phyloP scores from a whole-genome alignment of 495 filamentous ascomycete species.

The Aspergillus sparsus region DNA sequence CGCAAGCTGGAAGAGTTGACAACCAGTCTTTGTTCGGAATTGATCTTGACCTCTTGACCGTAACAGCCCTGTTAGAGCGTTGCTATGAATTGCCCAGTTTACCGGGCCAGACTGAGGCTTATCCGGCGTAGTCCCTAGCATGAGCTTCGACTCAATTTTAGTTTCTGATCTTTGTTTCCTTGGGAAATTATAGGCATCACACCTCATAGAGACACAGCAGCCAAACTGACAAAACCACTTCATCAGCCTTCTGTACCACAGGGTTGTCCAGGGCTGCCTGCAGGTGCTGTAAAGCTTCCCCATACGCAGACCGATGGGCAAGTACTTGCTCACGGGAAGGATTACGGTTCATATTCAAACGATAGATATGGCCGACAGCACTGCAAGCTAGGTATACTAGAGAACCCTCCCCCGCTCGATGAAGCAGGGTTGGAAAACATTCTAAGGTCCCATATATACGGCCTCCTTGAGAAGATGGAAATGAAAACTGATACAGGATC shows the following conservation, averaged over 20 bases:
- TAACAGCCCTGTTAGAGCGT: neutral
- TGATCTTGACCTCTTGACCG: neutral
- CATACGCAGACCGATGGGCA: conserved; percentile 1
- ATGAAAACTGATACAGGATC: neutral
- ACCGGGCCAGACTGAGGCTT: neutral
- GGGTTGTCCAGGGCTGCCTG: neutral
- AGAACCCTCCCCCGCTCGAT: neutral
- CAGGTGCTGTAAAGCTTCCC: neutral
- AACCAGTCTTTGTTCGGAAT: neutral
- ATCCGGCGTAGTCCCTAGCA: neutral
- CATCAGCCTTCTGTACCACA: neutral
- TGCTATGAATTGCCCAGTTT: neutral
- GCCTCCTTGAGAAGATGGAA: neutral
- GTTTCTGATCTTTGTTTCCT: neutral
- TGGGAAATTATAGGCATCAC: neutral
- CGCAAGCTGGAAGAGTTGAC: neutral
- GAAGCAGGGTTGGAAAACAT: neutral
- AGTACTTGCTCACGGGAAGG: neutral
- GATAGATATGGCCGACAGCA: neutral
- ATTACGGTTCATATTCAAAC: neutral
- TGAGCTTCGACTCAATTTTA: neutral
- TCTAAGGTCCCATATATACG: neutral
- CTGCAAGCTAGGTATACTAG: neutral
- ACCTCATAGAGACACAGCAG: conserved; percentile 3
- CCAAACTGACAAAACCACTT: neutral